Conservation (phyloP, 352 stramenopile species). For the Phytophthora boehmeriae region DNA sequence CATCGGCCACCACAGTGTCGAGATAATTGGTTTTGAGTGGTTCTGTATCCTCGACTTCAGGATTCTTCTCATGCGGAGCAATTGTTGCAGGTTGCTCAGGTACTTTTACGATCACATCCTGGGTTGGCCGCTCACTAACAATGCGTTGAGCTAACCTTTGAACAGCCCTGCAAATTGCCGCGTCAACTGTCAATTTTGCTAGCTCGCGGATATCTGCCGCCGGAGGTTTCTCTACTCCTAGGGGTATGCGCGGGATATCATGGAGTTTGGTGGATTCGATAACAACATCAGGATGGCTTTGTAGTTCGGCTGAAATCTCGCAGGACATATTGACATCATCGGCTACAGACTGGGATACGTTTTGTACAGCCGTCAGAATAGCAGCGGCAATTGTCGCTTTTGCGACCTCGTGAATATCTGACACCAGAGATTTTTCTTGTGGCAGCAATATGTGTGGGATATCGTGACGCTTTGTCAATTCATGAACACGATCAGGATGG, state of each 20-base stretch:
- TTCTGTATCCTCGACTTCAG: background rate
- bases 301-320: background rate
- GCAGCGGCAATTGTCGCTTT: constrained; percentile 11
- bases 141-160: constrained; percentile 17
- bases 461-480: background rate
- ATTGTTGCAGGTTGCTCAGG: constrained; percentile 6
- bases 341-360: too few relatives aligned
- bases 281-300: background rate
- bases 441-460: constrained; percentile 7
- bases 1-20: background rate
- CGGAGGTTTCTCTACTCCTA: background rate
- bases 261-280: background rate
- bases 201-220: constrained; percentile 6
- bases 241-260: too few relatives aligned
- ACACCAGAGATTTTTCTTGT: background rate
- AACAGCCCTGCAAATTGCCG: constrained; percentile 7
- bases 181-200: constrained; percentile 15
- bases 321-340: too few relatives aligned
- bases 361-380: constrained; percentile 12
- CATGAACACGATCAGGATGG: background rate
- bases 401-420: constrained; percentile 11
- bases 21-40: constrained; percentile 5
- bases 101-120: constrained; percentile 12
- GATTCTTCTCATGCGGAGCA: background rate
- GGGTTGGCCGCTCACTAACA: constrained; percentile 5